Percentiles rank a stretch among this genome's conserved stretches.
Conservation (phyloP, 2,329 filamentous ascomycete species). For the Xylaria sp. region DNA sequence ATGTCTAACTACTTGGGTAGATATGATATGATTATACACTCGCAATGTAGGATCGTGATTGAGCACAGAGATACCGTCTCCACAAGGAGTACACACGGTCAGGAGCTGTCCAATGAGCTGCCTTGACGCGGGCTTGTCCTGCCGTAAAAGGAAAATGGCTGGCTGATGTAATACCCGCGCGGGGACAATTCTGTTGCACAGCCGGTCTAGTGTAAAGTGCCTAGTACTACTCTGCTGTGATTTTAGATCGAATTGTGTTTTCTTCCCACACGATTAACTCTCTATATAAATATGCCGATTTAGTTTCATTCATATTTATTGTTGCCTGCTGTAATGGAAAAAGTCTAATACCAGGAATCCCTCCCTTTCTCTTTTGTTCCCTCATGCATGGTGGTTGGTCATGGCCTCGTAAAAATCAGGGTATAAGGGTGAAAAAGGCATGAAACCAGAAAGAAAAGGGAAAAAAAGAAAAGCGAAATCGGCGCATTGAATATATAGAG, state of each 20-base stretch:
- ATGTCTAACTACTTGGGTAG: too few species aligned
- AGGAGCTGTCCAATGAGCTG: slow-evolving; percentile 15
- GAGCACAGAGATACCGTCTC: not conserved
- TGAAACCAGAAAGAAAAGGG: not conserved
- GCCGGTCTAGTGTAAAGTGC: not conserved
- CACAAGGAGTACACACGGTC: not conserved
- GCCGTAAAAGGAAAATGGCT: slow-evolving; percentile 22
- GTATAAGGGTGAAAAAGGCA: slow-evolving; percentile 5
- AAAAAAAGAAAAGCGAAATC: not conserved
- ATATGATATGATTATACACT: too few species aligned
- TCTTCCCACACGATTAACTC: slow-evolving; percentile 6
- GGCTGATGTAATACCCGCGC: slow-evolving; percentile 24
- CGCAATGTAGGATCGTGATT: not conserved
- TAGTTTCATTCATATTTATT: not conserved
- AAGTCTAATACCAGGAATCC: slow-evolving; percentile 2
- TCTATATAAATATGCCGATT: not conserved
- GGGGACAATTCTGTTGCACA: not conserved
- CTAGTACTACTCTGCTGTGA: not conserved
- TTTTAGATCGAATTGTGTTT: not conserved
- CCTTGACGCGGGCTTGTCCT: slow-evolving; percentile 13
- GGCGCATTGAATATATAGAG: not conserved
- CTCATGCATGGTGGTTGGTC: slow-evolving; percentile 6
- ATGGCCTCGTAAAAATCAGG: slow-evolving; percentile 8
- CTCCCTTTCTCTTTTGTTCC: not conserved
- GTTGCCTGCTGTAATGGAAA: not conserved